Base-by-base conservation (phyloP, 305 asterid species). In the Rubia occidens region DNA sequence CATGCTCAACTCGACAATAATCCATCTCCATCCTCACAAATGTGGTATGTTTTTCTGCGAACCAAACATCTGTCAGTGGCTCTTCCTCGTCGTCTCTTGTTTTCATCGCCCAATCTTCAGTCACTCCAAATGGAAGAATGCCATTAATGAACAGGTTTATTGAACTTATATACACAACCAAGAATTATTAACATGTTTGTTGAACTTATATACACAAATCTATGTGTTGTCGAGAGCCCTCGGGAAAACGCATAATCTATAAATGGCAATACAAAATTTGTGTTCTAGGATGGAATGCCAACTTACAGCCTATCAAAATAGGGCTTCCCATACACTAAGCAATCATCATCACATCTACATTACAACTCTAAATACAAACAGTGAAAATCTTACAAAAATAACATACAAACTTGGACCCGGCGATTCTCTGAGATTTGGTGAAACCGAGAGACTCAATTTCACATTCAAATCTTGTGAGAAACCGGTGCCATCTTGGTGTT, bases 401-500 rank as follows among this genome's bases (percentile, higher is more conserved):
- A 32, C 66, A 26, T n/a, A n/a, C n/a, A n/a, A 5, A 15, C 20
- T 13, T 17, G 11, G 5, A 15, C 4, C 20, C 42, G 17, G 51
- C 58, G 6, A 40, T 21, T 39, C 62, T 55, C 59, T 35, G 8
- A 15, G 60, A 26, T 8, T 55, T 18, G 39, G 45, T 40, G 64
- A 49, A 43, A 17, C 59, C 14, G 29, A 7, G 29, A 68, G 45
- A 26, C 7, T n/a, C 13, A 18, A 6, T 15, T 58, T 58, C 62
- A n/a, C 47, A 17, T 66, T 55, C 26, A 42, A 94, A 66, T 58
- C 81, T 80, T 10, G 90, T 75, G 59, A 89, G 89, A 74, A 94
- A 96, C 67, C 84, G 88, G 49, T 81, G 94, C 97, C 99, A 94
- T 81, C 99, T 85, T 7, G 97, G 97, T 74, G 97, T 85, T 82